phyloP scores from a whole-genome alignment of 2,329 filamentous ascomycete genomes.

The Sclerotinia borealis region DNA sequence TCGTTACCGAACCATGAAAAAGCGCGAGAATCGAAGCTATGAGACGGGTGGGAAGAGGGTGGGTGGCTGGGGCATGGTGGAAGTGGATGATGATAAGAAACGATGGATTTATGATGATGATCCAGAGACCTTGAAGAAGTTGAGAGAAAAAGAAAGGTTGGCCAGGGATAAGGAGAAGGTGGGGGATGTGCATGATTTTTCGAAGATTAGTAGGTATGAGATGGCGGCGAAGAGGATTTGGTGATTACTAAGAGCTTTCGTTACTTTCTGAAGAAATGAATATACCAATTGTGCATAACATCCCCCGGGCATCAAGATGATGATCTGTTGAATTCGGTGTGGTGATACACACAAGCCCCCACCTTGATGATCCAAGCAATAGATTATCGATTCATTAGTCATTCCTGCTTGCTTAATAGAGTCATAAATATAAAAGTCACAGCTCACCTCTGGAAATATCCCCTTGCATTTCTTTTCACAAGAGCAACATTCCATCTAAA shows the following conservation, averaged over 20 bases:
- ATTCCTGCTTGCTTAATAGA: not conserved
- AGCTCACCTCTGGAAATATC: too few relatives aligned
- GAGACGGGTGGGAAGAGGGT: conserved; percentile 68
- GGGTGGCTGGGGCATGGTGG: conserved; percentile 78
- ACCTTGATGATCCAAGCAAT: too few relatives aligned
- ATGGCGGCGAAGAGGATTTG: conserved; percentile 98
- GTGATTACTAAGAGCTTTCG: conserved; percentile 42
- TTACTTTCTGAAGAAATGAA: not conserved
- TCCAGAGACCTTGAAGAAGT: conserved; percentile 56
- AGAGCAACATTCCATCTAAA: too few relatives aligned
- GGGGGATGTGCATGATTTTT: conserved; percentile 51
- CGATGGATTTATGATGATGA: conserved; percentile 85
- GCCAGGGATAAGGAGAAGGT: conserved; percentile 48
- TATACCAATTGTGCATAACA: not conserved
- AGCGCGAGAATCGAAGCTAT: conserved; percentile 52
- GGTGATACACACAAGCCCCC: not conserved
- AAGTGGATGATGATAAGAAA: conserved; percentile 82
- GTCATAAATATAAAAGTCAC: too few relatives aligned
- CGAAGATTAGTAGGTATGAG: conserved; percentile 71
- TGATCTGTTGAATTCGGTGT: not conserved
- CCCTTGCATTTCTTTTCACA: too few relatives aligned
- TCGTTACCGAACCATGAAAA: conserved; percentile 74
- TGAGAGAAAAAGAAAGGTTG: conserved; percentile 58
- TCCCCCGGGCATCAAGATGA: not conserved
- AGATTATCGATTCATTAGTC: not conserved